phyloP scores from a whole-genome alignment of 345 rosid species.

The Isatis tinctoria region DNA sequence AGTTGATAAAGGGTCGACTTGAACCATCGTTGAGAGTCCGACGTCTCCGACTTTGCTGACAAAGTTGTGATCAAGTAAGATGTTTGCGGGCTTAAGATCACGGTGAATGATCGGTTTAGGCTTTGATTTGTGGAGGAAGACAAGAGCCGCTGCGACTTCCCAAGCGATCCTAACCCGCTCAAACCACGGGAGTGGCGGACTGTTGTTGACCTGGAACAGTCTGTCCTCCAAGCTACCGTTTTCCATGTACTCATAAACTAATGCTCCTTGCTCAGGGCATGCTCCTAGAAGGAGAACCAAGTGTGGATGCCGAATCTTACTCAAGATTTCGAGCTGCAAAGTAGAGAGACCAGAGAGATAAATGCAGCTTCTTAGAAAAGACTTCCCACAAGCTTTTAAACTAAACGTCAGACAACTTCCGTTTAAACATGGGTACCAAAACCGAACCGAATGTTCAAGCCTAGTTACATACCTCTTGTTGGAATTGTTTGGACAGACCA shows the following conservation, averaged over 20 bases:
- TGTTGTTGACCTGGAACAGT: constrained; percentile 43
- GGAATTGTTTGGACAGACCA: constrained; percentile 27
- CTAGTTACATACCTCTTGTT: constrained; percentile 33
- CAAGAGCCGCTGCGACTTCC: constrained; percentile 87
- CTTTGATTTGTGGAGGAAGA: constrained; percentile 75
- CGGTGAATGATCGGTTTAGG: constrained; percentile 84
- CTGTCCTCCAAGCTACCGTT: constrained; percentile 86
- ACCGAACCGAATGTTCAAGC: background rate
- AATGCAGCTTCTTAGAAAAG: background rate
- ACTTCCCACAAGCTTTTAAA: background rate
- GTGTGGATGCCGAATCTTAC: constrained; percentile 82
- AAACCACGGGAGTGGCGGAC: constrained; percentile 80
- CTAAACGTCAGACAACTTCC: background rate
- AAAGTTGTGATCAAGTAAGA: constrained; percentile 73
- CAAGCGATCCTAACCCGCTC: constrained; percentile 74
- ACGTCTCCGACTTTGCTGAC: constrained; percentile 94
- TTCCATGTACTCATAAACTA: constrained; percentile 88
- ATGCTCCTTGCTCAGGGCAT: constrained; percentile 70
- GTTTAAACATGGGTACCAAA: background rate
- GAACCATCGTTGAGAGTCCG: constrained; percentile 72
- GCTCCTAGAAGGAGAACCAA: constrained; percentile 93
- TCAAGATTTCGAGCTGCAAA: constrained; percentile 77
- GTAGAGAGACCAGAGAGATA: constrained; percentile 6
- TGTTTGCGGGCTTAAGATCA: constrained; percentile 90
- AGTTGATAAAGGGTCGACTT: constrained; percentile 35